These are phyloP conservation scores for Scalesia atractyloides DNA, from an alignment of 129 eudicot species.

Conservation along the genomic window DNA sequence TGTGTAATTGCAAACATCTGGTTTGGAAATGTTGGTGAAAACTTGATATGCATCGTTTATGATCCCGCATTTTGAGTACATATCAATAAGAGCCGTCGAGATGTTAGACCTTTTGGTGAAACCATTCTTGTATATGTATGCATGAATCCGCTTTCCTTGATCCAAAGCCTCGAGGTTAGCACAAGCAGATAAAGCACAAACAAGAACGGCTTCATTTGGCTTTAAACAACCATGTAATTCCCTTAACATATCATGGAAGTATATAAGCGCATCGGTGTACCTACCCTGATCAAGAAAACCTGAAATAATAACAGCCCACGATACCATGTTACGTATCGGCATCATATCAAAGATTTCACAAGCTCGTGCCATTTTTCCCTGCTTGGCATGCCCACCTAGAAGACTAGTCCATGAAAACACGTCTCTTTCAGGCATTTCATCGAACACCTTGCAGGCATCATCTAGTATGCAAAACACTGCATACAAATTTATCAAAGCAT, in stretches of 20 bases:
- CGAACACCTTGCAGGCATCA: constrained; percentile 62
- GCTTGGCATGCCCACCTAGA: constrained; percentile 58
- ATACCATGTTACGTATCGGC: constrained; percentile 69
- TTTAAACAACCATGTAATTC: constrained; percentile 27
- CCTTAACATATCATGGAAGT: constrained; percentile 51
- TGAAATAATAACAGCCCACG: constrained; percentile 81
- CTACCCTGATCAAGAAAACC: constrained; percentile 56
- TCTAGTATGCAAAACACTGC: constrained; percentile 42
- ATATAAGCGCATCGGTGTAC: constrained; percentile 54
- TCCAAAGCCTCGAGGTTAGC: constrained; percentile 79
- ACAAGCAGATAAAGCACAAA: constrained; percentile 84
- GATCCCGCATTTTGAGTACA: constrained; percentile 88
- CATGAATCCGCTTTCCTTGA: constrained; percentile 67
- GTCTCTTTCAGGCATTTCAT: constrained; percentile 67
- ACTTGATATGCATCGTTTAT: constrained; percentile 52
- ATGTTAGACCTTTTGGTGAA: constrained; percentile 53
- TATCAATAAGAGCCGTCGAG: constrained; percentile 72
- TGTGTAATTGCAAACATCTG: constrained; percentile 67
- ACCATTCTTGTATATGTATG: constrained; percentile 41
- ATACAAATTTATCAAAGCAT: constrained; percentile 65
- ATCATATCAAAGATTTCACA: constrained; percentile 51
- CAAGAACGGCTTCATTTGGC: constrained; percentile 86
- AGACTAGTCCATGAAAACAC: constrained; percentile 91
- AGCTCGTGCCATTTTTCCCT: constrained; percentile 55
- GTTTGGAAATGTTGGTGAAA: constrained; percentile 43